These are phyloP conservation scores for Zasmidium citrigriseum DNA, from an alignment of 2,329 filamentous ascomycete genomes.

Conservation along the genomic window DNA sequence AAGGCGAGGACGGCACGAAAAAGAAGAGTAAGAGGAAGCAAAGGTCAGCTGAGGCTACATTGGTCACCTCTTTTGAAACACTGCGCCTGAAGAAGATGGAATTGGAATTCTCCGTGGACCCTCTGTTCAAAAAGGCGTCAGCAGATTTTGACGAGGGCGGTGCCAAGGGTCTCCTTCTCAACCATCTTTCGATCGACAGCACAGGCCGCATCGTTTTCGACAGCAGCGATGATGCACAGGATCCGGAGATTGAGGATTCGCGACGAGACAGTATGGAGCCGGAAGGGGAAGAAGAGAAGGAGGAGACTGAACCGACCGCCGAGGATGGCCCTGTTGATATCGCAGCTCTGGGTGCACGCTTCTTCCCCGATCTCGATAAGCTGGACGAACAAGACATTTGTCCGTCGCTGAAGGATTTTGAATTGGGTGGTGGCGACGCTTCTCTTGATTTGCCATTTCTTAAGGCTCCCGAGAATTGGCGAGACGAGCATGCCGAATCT, in stretches of 20 bases:
- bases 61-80: constrained; percentile 84
- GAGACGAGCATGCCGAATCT: constrained; percentile 57
- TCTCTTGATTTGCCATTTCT: constrained; percentile 90
- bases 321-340: constrained; percentile 79
- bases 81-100: constrained; percentile 97
- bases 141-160: constrained; percentile 98
- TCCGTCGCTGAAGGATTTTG: constrained; percentile 90
- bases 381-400: constrained; percentile 90
- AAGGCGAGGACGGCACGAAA: constrained; percentile 52
- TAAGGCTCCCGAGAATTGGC: constrained; percentile 81
- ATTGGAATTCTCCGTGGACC: constrained; percentile 92
- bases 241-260: constrained; percentile 44
- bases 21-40: constrained; percentile 69
- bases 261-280: constrained; percentile 41
- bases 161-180: constrained; percentile 89
- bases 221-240: constrained; percentile 82
- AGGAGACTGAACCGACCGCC: constrained; percentile 45
- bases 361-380: constrained; percentile 77
- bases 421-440: constrained; percentile 81
- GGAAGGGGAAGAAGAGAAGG: constrained; percentile 47
- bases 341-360: constrained; percentile 69
- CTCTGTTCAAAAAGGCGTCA: constrained; percentile 98
- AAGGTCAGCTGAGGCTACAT: constrained; percentile 84
- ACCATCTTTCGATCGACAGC: constrained; percentile 93
- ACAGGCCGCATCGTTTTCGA: constrained; percentile 96